Conservation (phyloP, 257 asterid species). For the Agastache rugosa region DNA sequence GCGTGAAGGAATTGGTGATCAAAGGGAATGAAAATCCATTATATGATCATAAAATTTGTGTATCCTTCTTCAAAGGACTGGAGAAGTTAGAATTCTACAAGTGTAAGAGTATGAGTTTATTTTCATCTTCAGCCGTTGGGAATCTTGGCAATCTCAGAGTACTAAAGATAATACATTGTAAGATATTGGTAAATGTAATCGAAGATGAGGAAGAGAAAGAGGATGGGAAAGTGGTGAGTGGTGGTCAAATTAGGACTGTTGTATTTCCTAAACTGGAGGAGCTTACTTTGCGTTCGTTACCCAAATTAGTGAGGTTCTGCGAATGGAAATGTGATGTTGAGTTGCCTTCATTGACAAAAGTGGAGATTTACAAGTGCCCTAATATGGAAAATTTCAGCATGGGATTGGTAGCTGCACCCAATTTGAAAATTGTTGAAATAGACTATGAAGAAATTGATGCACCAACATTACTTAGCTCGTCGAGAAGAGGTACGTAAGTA, state of each 20-base stretch:
- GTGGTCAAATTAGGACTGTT: background rate
- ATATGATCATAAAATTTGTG: no score
- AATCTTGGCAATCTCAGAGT: background rate
- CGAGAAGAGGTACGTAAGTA: no score
- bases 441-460: no score
- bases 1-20: no score
- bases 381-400: background rate
- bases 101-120: background rate
- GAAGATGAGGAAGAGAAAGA: background rate
- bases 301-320: no score
- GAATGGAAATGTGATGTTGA: no score
- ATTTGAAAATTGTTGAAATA: background rate
- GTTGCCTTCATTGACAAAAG: background rate
- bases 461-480: no score
- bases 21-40: no score
- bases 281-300: no score
- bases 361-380: background rate
- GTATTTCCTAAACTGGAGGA: no score
- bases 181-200: background rate
- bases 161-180: no score
- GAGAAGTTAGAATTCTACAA: background rate
- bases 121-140: no score
- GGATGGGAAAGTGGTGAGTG: background rate
- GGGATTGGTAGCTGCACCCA: background rate
- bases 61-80: background rate